Conservation (phyloP, 345 rosid genomes). For the Pistacia integerrima region DNA sequence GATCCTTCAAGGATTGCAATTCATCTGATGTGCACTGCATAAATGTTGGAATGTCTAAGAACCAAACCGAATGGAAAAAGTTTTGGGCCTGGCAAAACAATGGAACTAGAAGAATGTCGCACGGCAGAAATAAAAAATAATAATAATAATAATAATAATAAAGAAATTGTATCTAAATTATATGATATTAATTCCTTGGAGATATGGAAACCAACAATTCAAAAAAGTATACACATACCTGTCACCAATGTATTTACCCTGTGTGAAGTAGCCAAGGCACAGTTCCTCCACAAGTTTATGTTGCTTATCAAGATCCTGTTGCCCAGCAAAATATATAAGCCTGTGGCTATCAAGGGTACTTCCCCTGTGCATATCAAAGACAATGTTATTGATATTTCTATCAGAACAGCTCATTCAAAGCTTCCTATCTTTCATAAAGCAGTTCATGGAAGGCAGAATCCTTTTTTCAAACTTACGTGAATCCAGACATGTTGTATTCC, state of each 20-base stretch:
- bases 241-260: conserved; percentile 82
- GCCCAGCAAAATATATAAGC: conserved; percentile 71
- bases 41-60: neutral
- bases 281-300: conserved; percentile 80
- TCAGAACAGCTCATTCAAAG: neutral
- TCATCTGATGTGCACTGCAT: neutral
- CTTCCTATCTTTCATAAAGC: neutral
- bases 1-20: neutral
- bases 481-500: conserved; percentile 78
- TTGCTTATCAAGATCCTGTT: conserved; percentile 65
- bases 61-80: neutral
- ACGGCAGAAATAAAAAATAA: neutral
- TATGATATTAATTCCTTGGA: neutral
- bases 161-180: neutral
- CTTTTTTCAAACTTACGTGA: conserved; percentile 62
- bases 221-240: conserved; percentile 36
- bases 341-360: conserved; percentile 85
- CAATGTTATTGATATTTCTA: conserved; percentile 10
- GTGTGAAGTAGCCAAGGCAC: conserved; percentile 84
- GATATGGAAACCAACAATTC: neutral
- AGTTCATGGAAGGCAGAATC: neutral
- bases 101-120: neutral
- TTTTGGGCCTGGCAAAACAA: neutral
- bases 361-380: conserved; percentile 52
- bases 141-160: too few relatives aligned